These are phyloP conservation scores for Pelargonium australe DNA, from an alignment of 441 rosid genomes.

Conservation along the genomic window DNA sequence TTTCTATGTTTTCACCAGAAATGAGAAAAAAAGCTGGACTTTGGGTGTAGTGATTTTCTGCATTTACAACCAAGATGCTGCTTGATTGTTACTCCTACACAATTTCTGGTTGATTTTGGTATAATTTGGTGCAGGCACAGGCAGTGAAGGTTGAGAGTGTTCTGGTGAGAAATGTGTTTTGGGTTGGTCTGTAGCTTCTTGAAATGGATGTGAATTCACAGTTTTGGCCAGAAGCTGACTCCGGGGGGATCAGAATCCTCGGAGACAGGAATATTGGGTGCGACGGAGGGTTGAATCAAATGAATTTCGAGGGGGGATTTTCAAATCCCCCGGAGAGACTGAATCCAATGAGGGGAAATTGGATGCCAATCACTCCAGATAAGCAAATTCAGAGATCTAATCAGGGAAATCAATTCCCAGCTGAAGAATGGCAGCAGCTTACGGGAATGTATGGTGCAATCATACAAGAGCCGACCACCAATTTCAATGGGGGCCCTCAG, in stretches of 20 bases:
- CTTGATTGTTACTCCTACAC: background rate
- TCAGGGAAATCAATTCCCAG: conserved; percentile 8
- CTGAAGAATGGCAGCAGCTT: conserved; percentile 8
- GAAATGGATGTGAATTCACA: conserved; percentile 18
- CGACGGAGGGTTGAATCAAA: conserved; percentile 31
- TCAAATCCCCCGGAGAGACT: conserved; percentile 3
- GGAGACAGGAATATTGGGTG: conserved; percentile 5
- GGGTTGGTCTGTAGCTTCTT: conserved; percentile 14
- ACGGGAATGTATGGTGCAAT: conserved; percentile 24
- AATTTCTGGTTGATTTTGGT: conserved; percentile 13
- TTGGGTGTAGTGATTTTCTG: conserved; percentile 4
- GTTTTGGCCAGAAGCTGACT: background rate
- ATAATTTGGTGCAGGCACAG: conserved; percentile 11
- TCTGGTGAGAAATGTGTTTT: conserved; percentile 24
- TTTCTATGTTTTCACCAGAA: background rate
- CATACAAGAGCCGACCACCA: conserved; percentile 22
- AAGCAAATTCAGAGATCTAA: conserved; percentile 38
- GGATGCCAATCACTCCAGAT: conserved; percentile 49
- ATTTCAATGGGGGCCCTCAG: conserved; percentile 24
- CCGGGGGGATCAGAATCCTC: conserved; percentile 8
- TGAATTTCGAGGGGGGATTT: conserved; percentile 26
- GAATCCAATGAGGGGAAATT: conserved; percentile 25
- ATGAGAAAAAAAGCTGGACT: conserved; percentile 4
- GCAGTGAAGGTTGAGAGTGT: conserved; percentile 13
- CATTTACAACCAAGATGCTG: conserved; percentile 2